Base-by-base conservation (phyloP, 2,329 filamentous ascomycete species). In the Cercospora zeae-maydis region DNA sequence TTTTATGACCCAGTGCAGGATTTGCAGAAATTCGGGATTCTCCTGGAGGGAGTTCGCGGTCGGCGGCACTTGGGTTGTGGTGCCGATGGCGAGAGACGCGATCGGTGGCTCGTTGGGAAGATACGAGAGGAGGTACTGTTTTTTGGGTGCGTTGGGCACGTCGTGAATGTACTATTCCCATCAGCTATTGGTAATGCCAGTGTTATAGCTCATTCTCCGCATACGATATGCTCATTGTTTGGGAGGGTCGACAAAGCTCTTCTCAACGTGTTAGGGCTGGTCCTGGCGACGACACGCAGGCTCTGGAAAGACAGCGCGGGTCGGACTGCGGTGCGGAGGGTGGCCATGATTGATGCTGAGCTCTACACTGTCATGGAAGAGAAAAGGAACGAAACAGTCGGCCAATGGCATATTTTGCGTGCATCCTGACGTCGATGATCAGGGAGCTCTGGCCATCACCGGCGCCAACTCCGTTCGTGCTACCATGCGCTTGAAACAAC, bases 1-100 rank as follows among this genome's bases (percentile, higher is more conserved):
- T 30, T 79, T 75, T 60, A 87, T 76, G 6, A 86, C 82, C 2
- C 81, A 79, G 67, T 86, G 83, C 0, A 88, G 75, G 56, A 86
- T 82, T 10, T 76, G 71, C 19, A 86, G 75, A 72, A 88, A 87
- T 3, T 77, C 74, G 0, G 78, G 79, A 71, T 88, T 88, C 67
- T 85, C 81, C 31, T 74, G 79, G 66, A 88, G 80, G 30, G 81
- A 82, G 56, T 82, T 77, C 2, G 85, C 80, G 0, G 82, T 85
- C 3, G 83, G 83, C 1, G 85, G 86, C 31, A 86, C 75, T 42
- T 80, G 75, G 24, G 79, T 78, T 8, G 83, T 81, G 16, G 80
- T 79, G 64, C 85, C 86, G 60, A 87, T 80, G 19, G 84, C 80
- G 53, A 87, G 78, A 14, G 81, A 76, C 5, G 77, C 73, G 19